A percentile compares a stretch with the other conserved stretches of the same genome.
These are phyloP conservation scores for Monascus ruber DNA, from an alignment of 2,329 filamentous ascomycete species.

Conservation along the genomic window DNA sequence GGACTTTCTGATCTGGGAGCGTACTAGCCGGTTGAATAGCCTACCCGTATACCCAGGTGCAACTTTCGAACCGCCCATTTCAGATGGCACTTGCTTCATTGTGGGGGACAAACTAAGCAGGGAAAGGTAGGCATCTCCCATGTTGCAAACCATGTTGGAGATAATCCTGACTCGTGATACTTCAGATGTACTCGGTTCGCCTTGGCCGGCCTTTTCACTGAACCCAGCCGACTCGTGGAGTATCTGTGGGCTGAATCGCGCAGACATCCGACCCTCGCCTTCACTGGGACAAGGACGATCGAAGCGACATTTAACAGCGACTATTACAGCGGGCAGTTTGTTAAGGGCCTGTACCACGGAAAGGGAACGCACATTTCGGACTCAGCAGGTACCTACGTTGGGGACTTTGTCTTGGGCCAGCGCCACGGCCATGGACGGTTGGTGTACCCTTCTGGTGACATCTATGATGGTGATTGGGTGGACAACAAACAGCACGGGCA, in stretches of 20 bases:
- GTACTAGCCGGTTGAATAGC: conserved; percentile 26
- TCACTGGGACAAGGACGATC: conserved; percentile 38
- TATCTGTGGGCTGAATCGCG: conserved; percentile 36
- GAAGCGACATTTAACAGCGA: conserved; percentile 44
- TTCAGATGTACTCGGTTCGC: conserved; percentile 22
- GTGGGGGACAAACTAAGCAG: conserved; percentile 30
- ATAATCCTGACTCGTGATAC: neutral
- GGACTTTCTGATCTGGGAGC: conserved; percentile 34
- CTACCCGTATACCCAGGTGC: conserved; percentile 22
- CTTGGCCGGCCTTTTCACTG: conserved; percentile 23
- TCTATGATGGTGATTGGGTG: conserved; percentile 36
- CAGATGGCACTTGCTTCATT: conserved; percentile 31
- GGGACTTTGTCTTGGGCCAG: conserved; percentile 41
- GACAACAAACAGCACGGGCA: conserved; percentile 42
- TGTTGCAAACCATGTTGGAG: conserved; percentile 4
- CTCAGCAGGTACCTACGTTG: conserved; percentile 45
- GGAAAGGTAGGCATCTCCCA: conserved; percentile 19
- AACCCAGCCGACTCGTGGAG: conserved; percentile 27
- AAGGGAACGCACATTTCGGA: conserved; percentile 42
- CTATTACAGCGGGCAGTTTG: conserved; percentile 44
- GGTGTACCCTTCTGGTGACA: conserved; percentile 44
- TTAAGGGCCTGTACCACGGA: conserved; percentile 43
- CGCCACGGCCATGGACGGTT: conserved; percentile 47
- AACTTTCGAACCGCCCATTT: conserved; percentile 23
- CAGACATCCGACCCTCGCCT: conserved; percentile 34